Base-by-base conservation (phyloP, 208 protist genomes). In the Naegleria fowleri region DNA sequence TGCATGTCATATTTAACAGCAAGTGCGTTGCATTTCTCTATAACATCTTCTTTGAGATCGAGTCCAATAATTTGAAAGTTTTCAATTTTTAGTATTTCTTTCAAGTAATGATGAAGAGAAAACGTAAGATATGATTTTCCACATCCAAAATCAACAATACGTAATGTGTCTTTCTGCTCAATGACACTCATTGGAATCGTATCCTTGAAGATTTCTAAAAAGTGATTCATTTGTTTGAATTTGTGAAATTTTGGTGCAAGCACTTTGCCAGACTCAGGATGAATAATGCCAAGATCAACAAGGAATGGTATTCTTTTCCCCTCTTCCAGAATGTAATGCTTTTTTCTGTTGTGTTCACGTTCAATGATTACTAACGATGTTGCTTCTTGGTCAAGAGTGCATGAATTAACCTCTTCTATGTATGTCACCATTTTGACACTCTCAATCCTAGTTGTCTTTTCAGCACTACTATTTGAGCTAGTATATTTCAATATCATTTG, bases 121-220 rank as follows among this genome's bases (percentile, higher is more conserved):
- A 86, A 86, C 6, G 39, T 86, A 5, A 86, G 38, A 33, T 86
- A 86, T 19, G 39, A 51, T 33, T 51, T 86, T 51, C 83, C 83
- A 86, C 83, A 86, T 33, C 83, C 83, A 48, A 43, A 86, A 51
- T 86, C 83, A 86, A 86, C 9, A 86, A 86, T 51, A 29, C 38
- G 41, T 1, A 86, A 33, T 33, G 7, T 41, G 13, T 25, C 36
- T 25, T 43, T 19, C 13, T 85, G 79, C 11, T 39, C 5, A 15
- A 85, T 25, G 9, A 43, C 9, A 41, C 13, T 5, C 13, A 22
- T 4, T 15, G 16, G 9, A 51, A 51, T 86, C 11, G 3, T 38
- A 0, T 86, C 83, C 2, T 85, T 39, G 38, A 86, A n/a, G 0
- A 51, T 51, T 9, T 86, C 39, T 33, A 86, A 51, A 51, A 86